These are phyloP conservation scores for Inosperma sp. DNA, from an alignment of 768 basidiomycete genomes.

Conservation along the genomic window DNA sequence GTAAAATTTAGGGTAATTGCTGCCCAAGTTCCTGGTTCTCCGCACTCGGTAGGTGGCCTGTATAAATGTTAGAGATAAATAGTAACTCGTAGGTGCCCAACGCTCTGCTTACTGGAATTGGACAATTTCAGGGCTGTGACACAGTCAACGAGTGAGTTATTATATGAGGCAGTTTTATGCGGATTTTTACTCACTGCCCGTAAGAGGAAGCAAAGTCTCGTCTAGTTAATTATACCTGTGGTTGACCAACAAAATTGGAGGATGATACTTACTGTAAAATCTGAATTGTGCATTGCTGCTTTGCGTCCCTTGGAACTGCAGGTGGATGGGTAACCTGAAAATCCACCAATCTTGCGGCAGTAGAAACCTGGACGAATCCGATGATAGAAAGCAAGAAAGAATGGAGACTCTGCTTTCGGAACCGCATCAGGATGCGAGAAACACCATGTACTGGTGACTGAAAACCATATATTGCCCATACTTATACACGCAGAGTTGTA, in stretches of 20 bases:
- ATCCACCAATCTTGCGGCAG: slow-evolving; percentile 39
- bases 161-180: not conserved
- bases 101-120: slow-evolving; percentile 47
- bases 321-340: slow-evolving; percentile 77
- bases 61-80: not conserved
- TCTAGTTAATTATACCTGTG: slow-evolving; percentile 30
- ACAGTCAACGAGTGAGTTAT: not conserved
- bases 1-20: slow-evolving; percentile 74
- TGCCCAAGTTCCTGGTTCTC: slow-evolving; percentile 65
- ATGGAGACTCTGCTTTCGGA: slow-evolving; percentile 7
- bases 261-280: slow-evolving; percentile 48
- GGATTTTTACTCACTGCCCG: slow-evolving; percentile 45
- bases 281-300: slow-evolving; percentile 60
- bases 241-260: not conserved
- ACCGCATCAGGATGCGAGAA: not conserved
- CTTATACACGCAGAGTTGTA: not conserved
- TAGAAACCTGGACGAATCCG: not conserved
- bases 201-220: slow-evolving; percentile 72
- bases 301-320: slow-evolving; percentile 53
- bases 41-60: slow-evolving; percentile 72
- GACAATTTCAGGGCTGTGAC: slow-evolving; percentile 55
- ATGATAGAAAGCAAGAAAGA: not conserved
- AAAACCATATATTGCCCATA: not conserved
- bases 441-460: not conserved
- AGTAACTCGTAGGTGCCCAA: not conserved